Conservation (phyloP, 1,284 basidiomycete genomes). For the Naganishia cerealis region DNA sequence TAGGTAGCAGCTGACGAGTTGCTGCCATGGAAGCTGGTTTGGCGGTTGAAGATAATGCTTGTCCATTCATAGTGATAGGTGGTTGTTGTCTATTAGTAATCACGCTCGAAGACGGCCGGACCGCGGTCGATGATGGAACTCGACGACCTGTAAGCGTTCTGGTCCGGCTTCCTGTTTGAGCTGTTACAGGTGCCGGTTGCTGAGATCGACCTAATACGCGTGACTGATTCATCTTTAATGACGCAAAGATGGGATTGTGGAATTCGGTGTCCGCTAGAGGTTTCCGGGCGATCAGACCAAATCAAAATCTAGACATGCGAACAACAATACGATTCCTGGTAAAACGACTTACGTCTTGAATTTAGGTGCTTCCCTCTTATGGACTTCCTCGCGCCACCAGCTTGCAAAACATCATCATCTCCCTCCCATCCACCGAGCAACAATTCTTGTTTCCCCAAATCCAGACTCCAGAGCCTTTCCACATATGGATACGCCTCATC, state of each 20-base stretch:
- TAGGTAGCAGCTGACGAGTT: not conserved
- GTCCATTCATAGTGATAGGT: not conserved
- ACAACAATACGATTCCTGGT: not conserved
- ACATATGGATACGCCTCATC: slow-evolving; percentile 16
- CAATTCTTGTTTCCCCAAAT: slow-evolving; percentile 25
- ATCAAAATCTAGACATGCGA: not conserved
- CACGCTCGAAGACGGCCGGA: not conserved
- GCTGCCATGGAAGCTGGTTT: not conserved
- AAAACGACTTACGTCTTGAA: slow-evolving; percentile 9
- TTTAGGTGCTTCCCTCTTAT: slow-evolving; percentile 1
- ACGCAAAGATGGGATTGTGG: slow-evolving; percentile 20
- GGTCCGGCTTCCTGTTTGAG: slow-evolving; percentile 10
- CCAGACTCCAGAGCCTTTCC: slow-evolving; percentile 17
- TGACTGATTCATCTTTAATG: slow-evolving; percentile 14
- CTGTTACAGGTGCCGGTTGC: not conserved
- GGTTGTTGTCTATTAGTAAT: not conserved
- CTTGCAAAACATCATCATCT: slow-evolving; percentile 12
- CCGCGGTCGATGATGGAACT: not conserved
- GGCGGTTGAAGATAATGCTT: not conserved
- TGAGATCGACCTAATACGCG: not conserved
- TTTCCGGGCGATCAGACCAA: too few species aligned
- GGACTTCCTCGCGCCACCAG: not conserved
- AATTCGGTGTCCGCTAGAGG: slow-evolving; percentile 4
- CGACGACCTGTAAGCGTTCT: not conserved
- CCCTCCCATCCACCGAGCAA: slow-evolving; percentile 23